Evolutionary conservation across 495 filamentous ascomycete species (phyloP).

Genomic region (Aspergillus sparsus): DNA sequence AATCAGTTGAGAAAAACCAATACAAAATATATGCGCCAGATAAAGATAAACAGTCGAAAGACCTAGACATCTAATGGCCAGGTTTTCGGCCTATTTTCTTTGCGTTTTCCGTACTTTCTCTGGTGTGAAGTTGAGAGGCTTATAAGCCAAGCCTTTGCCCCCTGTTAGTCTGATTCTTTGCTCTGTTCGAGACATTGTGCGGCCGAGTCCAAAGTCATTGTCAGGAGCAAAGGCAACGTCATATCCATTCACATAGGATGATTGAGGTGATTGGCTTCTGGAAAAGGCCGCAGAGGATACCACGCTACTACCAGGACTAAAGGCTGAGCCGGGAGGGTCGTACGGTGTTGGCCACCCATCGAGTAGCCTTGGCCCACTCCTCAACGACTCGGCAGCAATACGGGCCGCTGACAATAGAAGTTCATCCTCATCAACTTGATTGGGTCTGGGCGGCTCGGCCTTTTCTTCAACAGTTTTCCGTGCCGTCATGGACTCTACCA

Average conservation of each 20-base stretch:
- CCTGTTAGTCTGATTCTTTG: constrained; percentile 44
- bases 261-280: constrained; percentile 36
- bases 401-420: constrained; percentile 45
- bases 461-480: constrained; percentile 29
- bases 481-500: constrained; percentile 31
- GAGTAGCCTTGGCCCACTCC: constrained; percentile 39
- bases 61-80: background rate
- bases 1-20: background rate
- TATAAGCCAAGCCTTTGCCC: constrained; percentile 45
- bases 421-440: constrained; percentile 47
- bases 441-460: constrained; percentile 23
- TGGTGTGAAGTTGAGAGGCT: constrained; percentile 38
- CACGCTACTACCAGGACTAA: constrained; percentile 33
- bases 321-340: constrained; percentile 29
- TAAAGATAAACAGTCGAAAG: background rate
- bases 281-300: constrained; percentile 27
- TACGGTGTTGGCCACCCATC: constrained; percentile 28
- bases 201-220: constrained; percentile 37
- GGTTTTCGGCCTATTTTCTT: constrained; percentile 3
- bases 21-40: constrained; percentile 5
- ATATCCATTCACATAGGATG: constrained; percentile 34
- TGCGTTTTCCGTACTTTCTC: constrained; percentile 25
- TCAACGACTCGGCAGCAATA: constrained; percentile 44
- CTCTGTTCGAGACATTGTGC: constrained; percentile 45
- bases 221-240: constrained; percentile 44